These are phyloP conservation scores for Besnoitia besnoiti DNA, from an alignment of 169 alveolate species.

Conservation along the genomic window DNA sequence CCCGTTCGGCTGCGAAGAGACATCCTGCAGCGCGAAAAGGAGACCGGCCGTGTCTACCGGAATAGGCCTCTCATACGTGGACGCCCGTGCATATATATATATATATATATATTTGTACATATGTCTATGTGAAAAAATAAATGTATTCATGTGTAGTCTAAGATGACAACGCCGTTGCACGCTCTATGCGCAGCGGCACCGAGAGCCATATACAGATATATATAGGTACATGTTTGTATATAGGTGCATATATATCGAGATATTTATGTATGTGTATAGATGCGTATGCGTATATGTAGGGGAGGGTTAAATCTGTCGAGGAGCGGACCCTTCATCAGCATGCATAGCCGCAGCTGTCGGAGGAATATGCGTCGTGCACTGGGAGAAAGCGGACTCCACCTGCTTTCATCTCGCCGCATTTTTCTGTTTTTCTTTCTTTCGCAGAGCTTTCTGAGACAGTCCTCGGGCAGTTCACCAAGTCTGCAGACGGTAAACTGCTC, in stretches of 20 bases:
- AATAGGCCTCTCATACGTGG: no score
- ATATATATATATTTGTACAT: neutral
- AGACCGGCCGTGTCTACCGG: no score
- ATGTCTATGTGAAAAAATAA: neutral
- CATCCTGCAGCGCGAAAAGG: no score
- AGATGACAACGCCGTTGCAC: neutral
- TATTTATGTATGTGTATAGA: neutral
- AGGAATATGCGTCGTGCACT: no score
- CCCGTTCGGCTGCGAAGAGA: no score
- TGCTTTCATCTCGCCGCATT: neutral
- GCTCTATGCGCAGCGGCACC: neutral
- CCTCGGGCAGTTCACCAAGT: constrained; percentile 76
- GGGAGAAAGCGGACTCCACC: no score
- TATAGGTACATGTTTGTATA: neutral
- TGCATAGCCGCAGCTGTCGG: no score
- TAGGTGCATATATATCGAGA: neutral
- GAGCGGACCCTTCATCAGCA: no score
- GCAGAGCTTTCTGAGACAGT: constrained; percentile 72
- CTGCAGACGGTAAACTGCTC: constrained; percentile 65
- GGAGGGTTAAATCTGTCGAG: no score
- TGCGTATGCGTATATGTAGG: no score
- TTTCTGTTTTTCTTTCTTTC: neutral
- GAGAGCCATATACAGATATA: neutral
- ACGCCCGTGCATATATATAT: neutral
- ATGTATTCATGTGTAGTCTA: neutral